Percentiles rank a stretch among this genome's conserved stretches.
These are phyloP conservation scores for Aspergillus transmontanensis DNA, from an alignment of 2,329 filamentous ascomycete genomes.

Conservation along the genomic window DNA sequence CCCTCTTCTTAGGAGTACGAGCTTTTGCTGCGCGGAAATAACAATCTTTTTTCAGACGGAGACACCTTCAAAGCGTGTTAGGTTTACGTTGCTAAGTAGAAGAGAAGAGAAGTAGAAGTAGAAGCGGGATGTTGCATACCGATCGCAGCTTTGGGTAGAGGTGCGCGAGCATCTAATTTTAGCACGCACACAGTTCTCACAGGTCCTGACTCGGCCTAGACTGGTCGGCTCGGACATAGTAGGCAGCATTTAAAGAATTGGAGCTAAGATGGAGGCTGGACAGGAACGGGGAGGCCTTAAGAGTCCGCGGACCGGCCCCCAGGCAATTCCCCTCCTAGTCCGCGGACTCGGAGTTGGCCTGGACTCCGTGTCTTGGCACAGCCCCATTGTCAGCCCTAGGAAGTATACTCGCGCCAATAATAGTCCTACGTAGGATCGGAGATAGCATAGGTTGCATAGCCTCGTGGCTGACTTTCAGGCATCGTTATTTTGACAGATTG, in stretches of 20 bases:
- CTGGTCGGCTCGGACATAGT: background rate
- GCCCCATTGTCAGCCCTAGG: background rate
- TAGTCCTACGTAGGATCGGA: background rate
- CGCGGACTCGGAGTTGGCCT: background rate
- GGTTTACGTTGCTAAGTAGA: background rate
- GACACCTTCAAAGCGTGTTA: background rate
- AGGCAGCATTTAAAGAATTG: background rate
- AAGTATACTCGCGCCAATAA: background rate
- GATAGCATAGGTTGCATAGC: constrained; percentile 3
- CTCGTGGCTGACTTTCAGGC: constrained; percentile 3
- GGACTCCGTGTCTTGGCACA: background rate
- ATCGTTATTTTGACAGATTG: background rate
- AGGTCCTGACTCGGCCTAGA: constrained; percentile 14
- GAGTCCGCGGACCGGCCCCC: background rate
- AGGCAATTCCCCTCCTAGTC: background rate
- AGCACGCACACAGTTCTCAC: constrained; percentile 23
- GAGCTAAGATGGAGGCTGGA: background rate
- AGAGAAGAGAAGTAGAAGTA: background rate
- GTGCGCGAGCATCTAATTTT: constrained; percentile 23
- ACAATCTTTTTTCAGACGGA: background rate
- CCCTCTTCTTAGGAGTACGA: background rate
- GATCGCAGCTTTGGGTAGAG: constrained; percentile 3
- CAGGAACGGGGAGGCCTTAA: background rate
- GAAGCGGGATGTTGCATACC: background rate
- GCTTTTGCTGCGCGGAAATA: background rate